A percentile compares a stretch with the other conserved stretches of the same genome.
Conservation (phyloP, 345 rosid genomes). For the Lepidium africanum region DNA sequence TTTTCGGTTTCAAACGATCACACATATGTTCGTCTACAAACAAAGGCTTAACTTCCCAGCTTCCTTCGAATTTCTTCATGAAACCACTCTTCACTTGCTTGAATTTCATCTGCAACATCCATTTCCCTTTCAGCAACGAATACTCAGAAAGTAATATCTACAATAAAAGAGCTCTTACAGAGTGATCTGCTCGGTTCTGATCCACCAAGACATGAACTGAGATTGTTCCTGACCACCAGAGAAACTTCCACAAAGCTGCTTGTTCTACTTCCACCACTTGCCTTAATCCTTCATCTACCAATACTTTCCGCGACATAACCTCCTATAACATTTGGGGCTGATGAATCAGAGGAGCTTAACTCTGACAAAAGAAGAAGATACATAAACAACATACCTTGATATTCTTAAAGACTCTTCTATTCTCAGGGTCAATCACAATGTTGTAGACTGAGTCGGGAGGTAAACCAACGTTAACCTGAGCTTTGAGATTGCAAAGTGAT, state of each 20-base stretch:
- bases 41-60: constrained; percentile 71
- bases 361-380: neutral
- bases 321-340: constrained; percentile 38
- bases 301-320: constrained; percentile 61
- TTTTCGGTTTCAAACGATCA: constrained; percentile 59
- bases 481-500: constrained; percentile 76
- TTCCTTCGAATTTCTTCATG: constrained; percentile 88
- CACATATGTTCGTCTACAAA: constrained; percentile 69
- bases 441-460: constrained; percentile 85
- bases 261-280: constrained; percentile 91
- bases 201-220: constrained; percentile 82
- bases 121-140: neutral
- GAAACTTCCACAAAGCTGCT: constrained; percentile 87
- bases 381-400: constrained; percentile 45
- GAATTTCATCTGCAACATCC: constrained; percentile 72
- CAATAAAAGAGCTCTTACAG: constrained; percentile 36
- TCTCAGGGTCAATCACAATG: constrained; percentile 83
- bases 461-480: constrained; percentile 53
- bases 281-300: constrained; percentile 69
- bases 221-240: constrained; percentile 94
- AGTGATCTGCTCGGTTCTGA: constrained; percentile 64
- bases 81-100: constrained; percentile 77
- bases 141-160: too few species aligned
- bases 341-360: neutral
- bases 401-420: constrained; percentile 88